Evolutionary conservation across 192 early-diverging fungal genomes (phyloP).

Genomic region (Entophlyctis helioformis): DNA sequence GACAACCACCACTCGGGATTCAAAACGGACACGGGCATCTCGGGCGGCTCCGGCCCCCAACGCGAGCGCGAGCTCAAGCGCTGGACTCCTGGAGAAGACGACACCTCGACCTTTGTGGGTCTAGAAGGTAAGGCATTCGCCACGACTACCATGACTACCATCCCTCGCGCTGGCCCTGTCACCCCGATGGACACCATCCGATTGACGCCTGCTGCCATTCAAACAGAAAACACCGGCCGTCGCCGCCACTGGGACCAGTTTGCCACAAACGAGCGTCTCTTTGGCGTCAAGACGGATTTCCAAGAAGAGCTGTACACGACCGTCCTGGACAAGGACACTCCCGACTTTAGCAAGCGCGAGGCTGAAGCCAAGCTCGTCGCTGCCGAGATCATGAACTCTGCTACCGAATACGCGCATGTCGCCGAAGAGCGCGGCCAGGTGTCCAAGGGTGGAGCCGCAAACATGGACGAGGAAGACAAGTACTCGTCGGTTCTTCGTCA

Average conservation of each 20-base stretch:
- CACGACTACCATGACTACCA: conserved; percentile 2
- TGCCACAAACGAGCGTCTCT: conserved; percentile 80
- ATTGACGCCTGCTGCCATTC: too few relatives aligned
- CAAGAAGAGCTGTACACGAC: conserved; percentile 96
- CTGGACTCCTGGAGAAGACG: conserved; percentile 66
- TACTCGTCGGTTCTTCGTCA: conserved; percentile 58
- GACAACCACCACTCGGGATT: conserved; percentile 34
- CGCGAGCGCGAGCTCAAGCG: conserved; percentile 75
- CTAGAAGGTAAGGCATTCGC: conserved; percentile 4
- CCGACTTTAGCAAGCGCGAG: conserved; percentile 80
- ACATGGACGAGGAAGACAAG: conserved; percentile 83
- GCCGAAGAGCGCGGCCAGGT: conserved; percentile 77
- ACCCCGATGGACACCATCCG: too few relatives aligned
- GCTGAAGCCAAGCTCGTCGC: conserved; percentile 77
- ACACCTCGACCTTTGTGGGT: conserved; percentile 7
- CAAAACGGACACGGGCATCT: conserved; percentile 86
- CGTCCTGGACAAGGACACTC: conserved; percentile 66
- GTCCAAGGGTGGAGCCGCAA: conserved; percentile 25
- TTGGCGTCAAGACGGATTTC: conserved; percentile 93
- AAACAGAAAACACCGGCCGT: too few relatives aligned
- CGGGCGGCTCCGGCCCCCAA: conserved; percentile 41
- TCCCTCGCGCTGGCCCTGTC: too few relatives aligned
- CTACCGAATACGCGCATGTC: conserved; percentile 53
- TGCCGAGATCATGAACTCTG: conserved; percentile 66
- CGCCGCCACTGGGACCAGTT: conserved; percentile 95